phyloP scores from a whole-genome alignment of 208 protist genomes.

The Crithidia brevicula region DNA sequence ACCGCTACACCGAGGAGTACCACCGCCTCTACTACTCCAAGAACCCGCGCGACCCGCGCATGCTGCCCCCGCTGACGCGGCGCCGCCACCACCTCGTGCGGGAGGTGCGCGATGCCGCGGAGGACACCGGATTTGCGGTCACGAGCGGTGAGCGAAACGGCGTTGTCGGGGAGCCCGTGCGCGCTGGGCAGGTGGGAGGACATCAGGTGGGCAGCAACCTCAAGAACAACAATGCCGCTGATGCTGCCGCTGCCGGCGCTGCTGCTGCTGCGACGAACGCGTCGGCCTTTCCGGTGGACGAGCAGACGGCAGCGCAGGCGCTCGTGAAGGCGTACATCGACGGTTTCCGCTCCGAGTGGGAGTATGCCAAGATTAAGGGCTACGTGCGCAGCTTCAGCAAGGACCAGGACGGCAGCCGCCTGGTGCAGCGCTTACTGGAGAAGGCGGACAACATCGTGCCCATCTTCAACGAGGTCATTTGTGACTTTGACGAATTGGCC shows the following conservation, averaged over 20 bases:
- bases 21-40: slow-evolving; percentile 81
- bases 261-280: not conserved
- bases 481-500: slow-evolving; percentile 80
- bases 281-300: not conserved
- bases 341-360: slow-evolving; percentile 41
- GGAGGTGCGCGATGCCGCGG: slow-evolving; percentile 7
- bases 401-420: slow-evolving; percentile 97
- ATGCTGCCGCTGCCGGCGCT: not conserved
- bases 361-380: slow-evolving; percentile 73
- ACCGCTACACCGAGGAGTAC: slow-evolving; percentile 85
- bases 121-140: slow-evolving; percentile 7
- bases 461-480: slow-evolving; percentile 91
- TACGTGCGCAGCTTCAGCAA: slow-evolving; percentile 90
- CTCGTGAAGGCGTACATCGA: slow-evolving; percentile 54
- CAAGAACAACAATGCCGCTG: slow-evolving; percentile 10
- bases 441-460: slow-evolving; percentile 76
- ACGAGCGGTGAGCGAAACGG: slow-evolving; percentile 26
- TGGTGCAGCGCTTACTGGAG: slow-evolving; percentile 97
- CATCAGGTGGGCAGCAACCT: not conserved
- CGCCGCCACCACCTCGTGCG: slow-evolving; percentile 30
- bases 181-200: too few species aligned
- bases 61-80: slow-evolving; percentile 71
- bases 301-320: slow-evolving; percentile 11
- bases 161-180: slow-evolving; percentile 20
- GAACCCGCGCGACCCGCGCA: slow-evolving; percentile 80